Base-by-base conservation (phyloP, 331 rosid genomes). In the Pyrus hybrid region DNA sequence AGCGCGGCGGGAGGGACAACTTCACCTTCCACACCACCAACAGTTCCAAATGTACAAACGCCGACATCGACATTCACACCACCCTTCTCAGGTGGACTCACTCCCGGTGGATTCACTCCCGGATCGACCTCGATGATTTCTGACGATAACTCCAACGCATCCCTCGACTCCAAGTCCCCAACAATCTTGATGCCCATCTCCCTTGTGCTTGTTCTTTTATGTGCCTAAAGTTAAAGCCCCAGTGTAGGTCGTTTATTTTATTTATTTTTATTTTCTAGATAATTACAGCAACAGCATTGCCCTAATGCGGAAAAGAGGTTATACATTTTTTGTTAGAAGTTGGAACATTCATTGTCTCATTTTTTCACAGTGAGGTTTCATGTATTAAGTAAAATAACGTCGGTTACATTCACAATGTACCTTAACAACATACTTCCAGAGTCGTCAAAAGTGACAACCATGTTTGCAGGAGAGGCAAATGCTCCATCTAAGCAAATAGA, bases 1-100 rank as follows among this genome's bases (percentile, higher is more conserved):
- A 94, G 99, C 81, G 45, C 89, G 69, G 93, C 92, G 7, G 96
- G 99, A 83, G 97, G 99, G 64, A 28, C 82, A 70, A 80, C 33
- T 18, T 80, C 87, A 6, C 90, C 98, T 21, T 76, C 86, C 63
- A 80, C 96, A 3, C 35, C 77, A 43, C 66, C 93, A 14, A 11
- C 86, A 56, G 45, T 62, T 68, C 79, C 86, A 20, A 82, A 78
- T 70, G 57, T 76, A 49, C 86, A 95, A 29, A 68, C 89, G 3
- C 74, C 81, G 9, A 69, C 88, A 12, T 29, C 87, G 4, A 69
- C 85, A 6, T 56, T 82, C 12, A 58, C 90, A 54, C 84, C 98
- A 9, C 58, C 76, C 68, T 74, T 7, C 29, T 88, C 87, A 33
- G 41, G 41, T 33, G 41, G 41, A 33, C 41, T 33, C 41, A 33